Base-by-base conservation (phyloP, 176 grass and related monocot genomes). In the Pontederia crassipes region DNA sequence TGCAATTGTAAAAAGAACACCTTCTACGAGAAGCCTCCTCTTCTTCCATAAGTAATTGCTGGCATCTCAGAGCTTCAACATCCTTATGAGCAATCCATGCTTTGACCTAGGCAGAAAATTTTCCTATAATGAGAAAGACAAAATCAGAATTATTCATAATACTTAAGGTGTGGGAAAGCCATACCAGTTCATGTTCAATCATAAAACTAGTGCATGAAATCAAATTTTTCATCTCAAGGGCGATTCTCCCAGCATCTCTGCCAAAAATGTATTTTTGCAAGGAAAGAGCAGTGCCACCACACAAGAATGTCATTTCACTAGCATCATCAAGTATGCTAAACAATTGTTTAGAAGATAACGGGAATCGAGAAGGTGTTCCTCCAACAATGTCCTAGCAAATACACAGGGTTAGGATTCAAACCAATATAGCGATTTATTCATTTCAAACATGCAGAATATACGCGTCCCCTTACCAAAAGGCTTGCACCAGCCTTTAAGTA, bases 191-290 rank as follows among this genome's bases (percentile, higher is more conserved):
- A 50, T 46, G 66, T 68, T 68, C 66, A 46, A 68, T 27, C 32
- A 68, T 54, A 46, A 68, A 68, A 55, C 66, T 68, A 55, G 52
- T 52, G 52, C 52, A 68, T 55, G 66, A 50, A 68, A 55, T 16
- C 11, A 55, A 55, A 46, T 68, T 68, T 68, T 68, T 68, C 1
- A 15, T 55, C 27, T 68, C 65, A 4, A 68, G 12, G 17, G 65
- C 51, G 18, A 68, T 55, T 17, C 45, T 68, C 48, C 49, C 28
- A 55, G 65, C 52, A 20, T 68, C 50, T 55, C 65, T 52, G 11
- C n/a, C 55, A n/a, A 68, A 68, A 52, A 68, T 55, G 12, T 20
- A 68, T 27, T 68, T 68, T 68, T 68, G 65, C 65, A 68, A 54
- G 27, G 52, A 68, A 9, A 68, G 17, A 28, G 65, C 52, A 55